Percentiles rank a stretch among this genome's conserved stretches.
Evolutionary conservation across 2,329 filamentous ascomycete genomes (phyloP).

Genomic region (Ophiostoma ulmi): DNA sequence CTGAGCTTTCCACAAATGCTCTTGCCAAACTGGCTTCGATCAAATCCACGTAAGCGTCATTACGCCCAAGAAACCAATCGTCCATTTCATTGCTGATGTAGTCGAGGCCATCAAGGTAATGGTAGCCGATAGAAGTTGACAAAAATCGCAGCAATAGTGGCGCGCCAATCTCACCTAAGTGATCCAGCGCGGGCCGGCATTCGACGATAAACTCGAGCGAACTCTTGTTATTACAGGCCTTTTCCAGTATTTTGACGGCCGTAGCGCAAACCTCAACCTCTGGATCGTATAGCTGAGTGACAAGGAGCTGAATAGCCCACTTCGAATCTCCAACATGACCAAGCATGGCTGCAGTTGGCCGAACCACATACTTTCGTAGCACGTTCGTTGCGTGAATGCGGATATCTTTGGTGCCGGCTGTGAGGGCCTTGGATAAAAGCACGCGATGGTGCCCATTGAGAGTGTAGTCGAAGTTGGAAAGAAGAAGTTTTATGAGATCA

Average conservation of each 20-base stretch:
- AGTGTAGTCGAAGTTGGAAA: constrained; percentile 89
- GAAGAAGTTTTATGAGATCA: constrained; percentile 80
- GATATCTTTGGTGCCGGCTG: constrained; percentile 84
- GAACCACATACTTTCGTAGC: constrained; percentile 76
- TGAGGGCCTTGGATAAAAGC: constrained; percentile 87
- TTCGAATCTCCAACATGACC: constrained; percentile 63
- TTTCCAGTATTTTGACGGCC: constrained; percentile 93
- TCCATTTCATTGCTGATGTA: constrained; percentile 99
- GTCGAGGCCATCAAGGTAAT: constrained; percentile 92
- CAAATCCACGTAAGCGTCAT: constrained; percentile 89
- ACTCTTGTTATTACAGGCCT: constrained; percentile 87
- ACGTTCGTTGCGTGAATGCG: constrained; percentile 85
- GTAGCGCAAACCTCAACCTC: constrained; percentile 95
- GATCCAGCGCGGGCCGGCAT: constrained; percentile 88
- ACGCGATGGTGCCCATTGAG: constrained; percentile 85
- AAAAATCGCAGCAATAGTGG: constrained; percentile 87
- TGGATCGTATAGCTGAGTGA: constrained; percentile 96
- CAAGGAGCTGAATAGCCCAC: constrained; percentile 94
- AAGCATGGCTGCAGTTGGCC: constrained; percentile 31
- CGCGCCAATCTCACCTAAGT: constrained; percentile 93
- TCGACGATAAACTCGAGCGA: constrained; percentile 95
- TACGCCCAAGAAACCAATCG: constrained; percentile 96
- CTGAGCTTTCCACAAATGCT: constrained; percentile 50
- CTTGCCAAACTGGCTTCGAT: constrained; percentile 91
- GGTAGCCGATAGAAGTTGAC: constrained; percentile 93